Base-by-base conservation (phyloP, 192 early-diverging fungal species). In the Entomortierella lignicola region DNA sequence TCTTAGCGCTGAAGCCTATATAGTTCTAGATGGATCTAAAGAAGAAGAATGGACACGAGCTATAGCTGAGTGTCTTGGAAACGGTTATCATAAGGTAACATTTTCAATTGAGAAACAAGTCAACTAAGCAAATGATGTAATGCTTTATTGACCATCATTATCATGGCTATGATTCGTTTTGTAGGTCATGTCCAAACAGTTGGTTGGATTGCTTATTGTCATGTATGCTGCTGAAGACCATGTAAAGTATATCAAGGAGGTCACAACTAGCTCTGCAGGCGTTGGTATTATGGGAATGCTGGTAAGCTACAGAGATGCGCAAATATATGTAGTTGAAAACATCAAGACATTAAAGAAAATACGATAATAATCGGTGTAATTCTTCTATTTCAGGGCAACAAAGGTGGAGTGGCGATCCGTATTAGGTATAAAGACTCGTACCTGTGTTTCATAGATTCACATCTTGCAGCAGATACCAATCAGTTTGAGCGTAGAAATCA, bases 201-300 rank as follows among this genome's bases (percentile, higher is more conserved):
- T 98, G 26, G 90, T 99, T 31, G 96, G 95, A 2, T 90, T 99
- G 85, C 81, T 99, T 41, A 85, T 98, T 47, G 84, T 96, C 30
- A 87, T 98, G 18, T 96, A 94, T 83, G 89, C 86, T 12, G 89
- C 86, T 25, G 79, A 82, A 21, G 79, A 83, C 1, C 81, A 93
- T 41, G 31, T 48, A 0, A 62, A 75, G 10, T 58, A 84, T 27
- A 83, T 98, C 32, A 81, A 66, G 41, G 92, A 93, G 37, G 82
- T 97, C 1, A 72, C 88, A 41, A 81, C 89, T 0, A 86, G 90
- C 27, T 91, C 86, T 57, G 88, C 92, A 29, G 96, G 94, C 4
- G 93, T 94, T 15, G 98, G 98, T 1, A 83, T 95, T 42, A 91
- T 94, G 90, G 92, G 92, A 13, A 72, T 95, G 47, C 87, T 94